phyloP scores from a whole-genome alignment of 2,329 filamentous ascomycete genomes.

The Trichophyton rubrum region DNA sequence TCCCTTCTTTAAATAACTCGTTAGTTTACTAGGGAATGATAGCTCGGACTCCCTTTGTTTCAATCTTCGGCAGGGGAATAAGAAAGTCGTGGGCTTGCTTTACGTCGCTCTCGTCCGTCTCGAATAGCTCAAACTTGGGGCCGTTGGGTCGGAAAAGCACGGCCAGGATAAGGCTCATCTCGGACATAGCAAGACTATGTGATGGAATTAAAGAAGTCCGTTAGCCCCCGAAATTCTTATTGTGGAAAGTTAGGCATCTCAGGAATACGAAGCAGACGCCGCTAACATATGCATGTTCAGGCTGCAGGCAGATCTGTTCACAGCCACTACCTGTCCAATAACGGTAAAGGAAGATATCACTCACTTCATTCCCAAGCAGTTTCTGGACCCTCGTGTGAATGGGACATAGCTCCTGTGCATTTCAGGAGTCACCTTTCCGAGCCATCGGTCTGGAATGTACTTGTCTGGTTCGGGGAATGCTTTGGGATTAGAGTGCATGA shows the following conservation, averaged over 20 bases:
- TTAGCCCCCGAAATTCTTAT: not conserved
- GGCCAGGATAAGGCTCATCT: conserved; percentile 9
- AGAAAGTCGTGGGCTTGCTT: conserved; percentile 3
- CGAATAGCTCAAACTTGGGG: conserved; percentile 4
- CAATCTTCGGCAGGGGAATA: conserved; percentile 4
- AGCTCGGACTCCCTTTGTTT: conserved; percentile 9
- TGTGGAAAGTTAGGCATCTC: not conserved
- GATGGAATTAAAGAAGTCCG: not conserved
- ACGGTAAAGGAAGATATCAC: not conserved
- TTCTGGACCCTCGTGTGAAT: conserved; percentile 21
- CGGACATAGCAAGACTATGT: conserved; percentile 11
- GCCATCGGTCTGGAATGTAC: conserved; percentile 24
- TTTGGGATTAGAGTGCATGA: conserved; percentile 14
- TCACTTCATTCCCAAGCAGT: conserved; percentile 21
- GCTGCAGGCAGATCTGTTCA: not conserved
- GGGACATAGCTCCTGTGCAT: conserved; percentile 19
- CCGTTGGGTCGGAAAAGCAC: conserved; percentile 7
- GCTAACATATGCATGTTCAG: not conserved
- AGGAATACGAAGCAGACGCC: not conserved
- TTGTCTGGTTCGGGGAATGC: conserved; percentile 19
- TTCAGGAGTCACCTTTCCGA: conserved; percentile 12
- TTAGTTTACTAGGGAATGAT: not conserved
- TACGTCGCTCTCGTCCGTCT: conserved; percentile 6
- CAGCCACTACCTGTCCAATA: not conserved
- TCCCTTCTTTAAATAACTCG: not conserved